A percentile compares a stretch with the other conserved stretches of the same genome.
Evolutionary conservation across 2,329 filamentous ascomycete genomes (phyloP).

Genomic region (Ceratocystis diversiconidia): DNA sequence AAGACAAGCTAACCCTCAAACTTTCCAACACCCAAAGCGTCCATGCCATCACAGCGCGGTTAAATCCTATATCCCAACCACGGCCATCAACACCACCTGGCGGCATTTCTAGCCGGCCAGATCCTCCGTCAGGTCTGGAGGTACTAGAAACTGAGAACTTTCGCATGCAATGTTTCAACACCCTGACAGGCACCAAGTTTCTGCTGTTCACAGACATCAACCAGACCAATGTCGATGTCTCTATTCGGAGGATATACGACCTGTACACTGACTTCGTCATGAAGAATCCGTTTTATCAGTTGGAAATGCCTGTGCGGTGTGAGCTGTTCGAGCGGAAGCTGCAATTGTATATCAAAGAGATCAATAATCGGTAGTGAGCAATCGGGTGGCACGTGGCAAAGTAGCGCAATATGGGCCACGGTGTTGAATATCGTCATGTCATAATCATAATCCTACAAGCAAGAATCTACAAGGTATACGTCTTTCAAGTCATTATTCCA

Average conservation of each 20-base stretch:
- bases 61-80: constrained; percentile 37
- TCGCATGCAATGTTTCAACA: constrained; percentile 89
- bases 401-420: neutral
- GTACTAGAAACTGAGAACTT: constrained; percentile 90
- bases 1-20: constrained; percentile 13
- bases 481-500: neutral
- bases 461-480: neutral
- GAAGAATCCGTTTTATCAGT: constrained; percentile 98
- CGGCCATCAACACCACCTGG: constrained; percentile 14
- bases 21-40: constrained; percentile 32
- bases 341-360: constrained; percentile 61
- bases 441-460: neutral
- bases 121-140: constrained; percentile 66
- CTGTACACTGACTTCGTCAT: constrained; percentile 94
- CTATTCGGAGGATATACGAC: constrained; percentile 79
- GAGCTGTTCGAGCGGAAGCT: constrained; percentile 88
- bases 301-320: constrained; percentile 93
- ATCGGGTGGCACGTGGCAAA: neutral
- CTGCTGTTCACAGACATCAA: constrained; percentile 83
- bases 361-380: constrained; percentile 38
- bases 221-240: constrained; percentile 72
- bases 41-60: constrained; percentile 52
- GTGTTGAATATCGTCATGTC: neutral
- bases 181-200: constrained; percentile 88
- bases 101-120: constrained; percentile 35